A percentile compares a stretch with the other conserved stretches of the same genome.
phyloP scores from a whole-genome alignment of 306 rosid species.

The Rubus idaeus region DNA sequence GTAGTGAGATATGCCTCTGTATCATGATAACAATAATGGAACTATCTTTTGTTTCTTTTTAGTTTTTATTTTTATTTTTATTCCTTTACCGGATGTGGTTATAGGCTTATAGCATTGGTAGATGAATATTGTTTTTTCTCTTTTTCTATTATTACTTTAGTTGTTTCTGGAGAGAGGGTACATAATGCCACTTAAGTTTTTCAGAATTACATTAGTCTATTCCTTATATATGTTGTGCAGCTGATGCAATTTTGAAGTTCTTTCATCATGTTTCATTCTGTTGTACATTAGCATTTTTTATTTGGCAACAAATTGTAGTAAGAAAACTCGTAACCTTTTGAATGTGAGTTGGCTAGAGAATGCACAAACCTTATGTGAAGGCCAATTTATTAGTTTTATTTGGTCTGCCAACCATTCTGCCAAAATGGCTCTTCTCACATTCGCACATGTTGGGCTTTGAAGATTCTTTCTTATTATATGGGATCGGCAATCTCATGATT shows the following conservation, averaged over 20 bases:
- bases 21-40: not conserved
- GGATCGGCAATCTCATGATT: not conserved
- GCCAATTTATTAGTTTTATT: not conserved
- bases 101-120: slow-evolving; percentile 5
- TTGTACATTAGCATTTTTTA: not conserved
- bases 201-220: not conserved
- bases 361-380: too few species aligned
- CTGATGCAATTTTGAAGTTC: not conserved
- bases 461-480: not conserved
- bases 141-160: not conserved
- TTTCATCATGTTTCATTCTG: not conserved
- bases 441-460: not conserved
- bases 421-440: not conserved
- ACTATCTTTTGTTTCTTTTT: not conserved
- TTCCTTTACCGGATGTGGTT: not conserved
- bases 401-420: not conserved
- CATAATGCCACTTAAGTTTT: not conserved
- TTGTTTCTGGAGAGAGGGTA: slow-evolving; percentile 10
- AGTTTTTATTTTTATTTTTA: not conserved
- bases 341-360: not conserved
- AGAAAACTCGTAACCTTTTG: not conserved
- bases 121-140: not conserved
- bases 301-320: not conserved
- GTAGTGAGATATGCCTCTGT: slow-evolving; percentile 14
- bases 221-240: not conserved